These are phyloP conservation scores for Linanthus parryae DNA, from an alignment of 148 eudicot genomes.

Conservation along the genomic window DNA sequence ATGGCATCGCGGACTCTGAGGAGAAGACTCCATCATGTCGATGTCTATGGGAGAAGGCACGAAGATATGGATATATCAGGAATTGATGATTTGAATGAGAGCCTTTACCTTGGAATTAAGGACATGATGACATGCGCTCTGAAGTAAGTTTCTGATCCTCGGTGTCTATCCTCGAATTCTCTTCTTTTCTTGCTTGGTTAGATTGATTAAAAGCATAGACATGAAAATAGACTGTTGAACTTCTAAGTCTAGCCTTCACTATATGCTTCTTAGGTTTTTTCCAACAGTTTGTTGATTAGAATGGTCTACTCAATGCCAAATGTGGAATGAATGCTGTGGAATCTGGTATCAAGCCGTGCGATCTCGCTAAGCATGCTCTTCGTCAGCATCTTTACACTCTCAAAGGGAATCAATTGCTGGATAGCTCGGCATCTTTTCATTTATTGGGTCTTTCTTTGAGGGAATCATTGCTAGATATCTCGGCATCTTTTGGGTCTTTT, in stretches of 20 bases:
- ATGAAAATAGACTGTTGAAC: constrained; percentile 44
- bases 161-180: neutral
- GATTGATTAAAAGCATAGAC: neutral
- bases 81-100: constrained; percentile 48
- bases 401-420: constrained; percentile 77
- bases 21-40: constrained; percentile 88
- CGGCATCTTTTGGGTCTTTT: constrained; percentile 69
- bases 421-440: constrained; percentile 78
- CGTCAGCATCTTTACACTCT: constrained; percentile 73
- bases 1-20: constrained; percentile 70
- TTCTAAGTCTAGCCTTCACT: constrained; percentile 80
- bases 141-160: constrained; percentile 28
- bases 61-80: constrained; percentile 61
- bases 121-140: constrained; percentile 26
- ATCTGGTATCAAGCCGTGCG: constrained; percentile 79
- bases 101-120: constrained; percentile 65
- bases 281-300: constrained; percentile 86
- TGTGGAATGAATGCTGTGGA: constrained; percentile 98
- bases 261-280: constrained; percentile 93
- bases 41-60: constrained; percentile 66
- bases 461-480: too few relatives aligned
- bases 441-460: too few relatives aligned
- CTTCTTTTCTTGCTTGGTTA: neutral
- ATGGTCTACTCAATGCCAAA: constrained; percentile 88
- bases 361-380: constrained; percentile 83